Base-by-base conservation (phyloP, 257 asterid genomes). In the Verbena officinalis region DNA sequence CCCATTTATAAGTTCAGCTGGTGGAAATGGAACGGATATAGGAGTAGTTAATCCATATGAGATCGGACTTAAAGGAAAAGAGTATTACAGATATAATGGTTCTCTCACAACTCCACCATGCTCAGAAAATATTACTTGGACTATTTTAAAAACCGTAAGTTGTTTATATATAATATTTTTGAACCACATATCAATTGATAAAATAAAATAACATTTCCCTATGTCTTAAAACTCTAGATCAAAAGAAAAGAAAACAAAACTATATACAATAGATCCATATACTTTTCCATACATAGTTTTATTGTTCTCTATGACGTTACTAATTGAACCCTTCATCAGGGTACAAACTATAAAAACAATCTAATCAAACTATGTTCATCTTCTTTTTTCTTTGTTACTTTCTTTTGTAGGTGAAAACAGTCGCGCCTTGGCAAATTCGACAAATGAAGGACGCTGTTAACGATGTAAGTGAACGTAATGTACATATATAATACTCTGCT, bases 91-190 rank as follows among this genome's bases (percentile, higher is more conserved):
- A 81, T 88, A 83, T 46, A 72, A 70, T 15, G 96, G 96, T 27
- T 88, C 96, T 36, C 86, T 88, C 14, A 83, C 96, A n/a, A 64
- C 72, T 71, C 96, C 96, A 11, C 96, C 96, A 4, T 85, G 96
- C 74, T 62, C 86, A 9, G 83, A 83, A 65, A 90, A 87, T 48
- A 80, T 88, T 21, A 24, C 67, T 49, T 88, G 96, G 96, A 81
- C 77, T 14, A 38, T 88, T n/a, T 12, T 76, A 16, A 70, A 61
- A 22, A 46, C 44, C 62, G 95, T 84, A 8, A 33, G 64, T 56
- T 36, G 15, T 23, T 62, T 62, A 3, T 20, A 7, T 62, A 3
- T 20, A 7, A 22, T 40, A 42, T n/a, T 36, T 36, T 9, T 9
- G 11, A 4, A 4, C 40, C 40, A 27, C 33, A 27, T 2, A 27